These are phyloP conservation scores for Fagus sylvatica DNA, from an alignment of 306 rosid genomes.

Conservation along the genomic window DNA sequence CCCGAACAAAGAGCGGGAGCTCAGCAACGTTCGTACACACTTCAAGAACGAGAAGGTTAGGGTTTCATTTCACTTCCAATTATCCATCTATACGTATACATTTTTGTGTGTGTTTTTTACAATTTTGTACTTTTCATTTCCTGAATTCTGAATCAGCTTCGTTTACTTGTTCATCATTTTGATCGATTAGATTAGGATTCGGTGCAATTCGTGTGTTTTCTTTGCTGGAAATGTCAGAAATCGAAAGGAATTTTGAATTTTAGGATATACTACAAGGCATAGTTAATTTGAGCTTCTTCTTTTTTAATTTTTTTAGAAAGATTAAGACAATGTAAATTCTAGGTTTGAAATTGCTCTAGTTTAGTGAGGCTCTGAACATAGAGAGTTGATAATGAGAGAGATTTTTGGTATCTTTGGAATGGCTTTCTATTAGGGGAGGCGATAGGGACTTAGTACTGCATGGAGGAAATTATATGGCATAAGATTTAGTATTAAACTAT, in stretches of 20 bases:
- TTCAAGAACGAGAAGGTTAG: too few species aligned
- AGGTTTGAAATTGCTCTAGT: not conserved
- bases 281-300: not conserved
- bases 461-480: not conserved
- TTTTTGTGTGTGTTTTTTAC: too few species aligned
- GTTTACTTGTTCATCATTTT: too few species aligned
- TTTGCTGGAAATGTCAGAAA: not conserved
- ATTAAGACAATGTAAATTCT: not conserved
- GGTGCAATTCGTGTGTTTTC: too few species aligned
- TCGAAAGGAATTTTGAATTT: not conserved
- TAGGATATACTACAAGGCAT: not conserved
- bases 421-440: conserved; percentile 1
- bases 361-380: not conserved
- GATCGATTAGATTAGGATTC: too few species aligned
- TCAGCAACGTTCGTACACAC: conserved; percentile 87
- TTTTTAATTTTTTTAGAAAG: not conserved
- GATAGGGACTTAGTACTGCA: not conserved
- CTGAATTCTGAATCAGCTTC: too few species aligned
- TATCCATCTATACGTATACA: too few species aligned
- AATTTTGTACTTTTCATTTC: too few species aligned
- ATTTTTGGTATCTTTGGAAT: not conserved
- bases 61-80: too few species aligned
- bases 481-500: not conserved
- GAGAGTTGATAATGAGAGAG: not conserved
- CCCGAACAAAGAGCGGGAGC: conserved; percentile 97